Evolutionary conservation across 2,329 filamentous ascomycete genomes (phyloP), one percentile per base, ranked within the genome.

Genomic region (Fusarium euwallaceae): DNA sequence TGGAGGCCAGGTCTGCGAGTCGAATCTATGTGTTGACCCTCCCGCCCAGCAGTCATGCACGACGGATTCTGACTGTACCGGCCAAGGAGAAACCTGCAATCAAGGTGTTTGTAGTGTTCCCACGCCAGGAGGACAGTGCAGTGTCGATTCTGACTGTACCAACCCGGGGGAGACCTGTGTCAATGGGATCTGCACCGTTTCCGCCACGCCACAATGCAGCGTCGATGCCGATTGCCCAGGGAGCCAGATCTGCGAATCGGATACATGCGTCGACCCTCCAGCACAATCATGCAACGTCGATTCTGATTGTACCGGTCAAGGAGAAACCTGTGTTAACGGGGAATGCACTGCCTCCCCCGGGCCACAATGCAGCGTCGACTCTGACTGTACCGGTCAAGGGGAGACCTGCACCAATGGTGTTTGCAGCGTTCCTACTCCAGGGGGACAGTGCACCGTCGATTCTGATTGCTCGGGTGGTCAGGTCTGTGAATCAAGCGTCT

Each of bases 131-230:
- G 37, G 37, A 6, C 37, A 39, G 16, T 39, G 37, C 37, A 39
- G 5, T 10, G 17, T 39, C 17, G n/a, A 64, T 10, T 43, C 58
- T 1, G 70, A 73, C 4, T 73, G 71, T 17, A 71, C 61, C 4
- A 8, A 14, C 4, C 1, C 9, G 12, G 70, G 70, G 16, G 56
- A 73, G 16, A 70, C 58, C 22, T 73, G 71, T 12, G 36, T 29
- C 3, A n/a, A 51, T 14, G 41, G 41, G 20, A 20, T 8, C 3
- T 45, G 41, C 12, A 45, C n/a, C 7, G 20, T 45, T 45, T 20
- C 41, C 20, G 22, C 41, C 10, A n/a, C n/a, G 39, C 39, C 39
- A 45, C 41, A 45, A 6, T 45, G 41, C 41, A 45, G 41, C 14
- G 12, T 45, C 7, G 27, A 53, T 53, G 24, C 48, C 7, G 48